Base-by-base conservation (phyloP, 2,329 filamentous ascomycete genomes). In the Chrysoporthe deuterocubensis region DNA sequence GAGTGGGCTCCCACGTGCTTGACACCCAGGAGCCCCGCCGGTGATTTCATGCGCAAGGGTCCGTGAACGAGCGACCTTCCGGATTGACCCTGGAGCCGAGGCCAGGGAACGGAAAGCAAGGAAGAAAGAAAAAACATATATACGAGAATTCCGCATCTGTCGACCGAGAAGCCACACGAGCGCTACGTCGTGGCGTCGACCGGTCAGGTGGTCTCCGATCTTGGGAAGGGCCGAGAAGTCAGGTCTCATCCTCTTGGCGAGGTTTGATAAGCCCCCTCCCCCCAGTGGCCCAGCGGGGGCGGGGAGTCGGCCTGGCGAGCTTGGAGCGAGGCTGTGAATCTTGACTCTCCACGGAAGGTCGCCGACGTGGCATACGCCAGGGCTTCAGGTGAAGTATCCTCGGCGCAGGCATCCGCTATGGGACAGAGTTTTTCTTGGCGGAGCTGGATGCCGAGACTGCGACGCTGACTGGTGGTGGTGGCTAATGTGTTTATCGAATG, bases 41-140 rank as follows among this genome's bases (percentile, higher is more conserved):
- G 5, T 50, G 32, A 37, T n/a, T n/a, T 26, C 60, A 52, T 62
- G 50, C 50, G 26, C 26, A 54, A 32, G 50, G 48, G n/a, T 52
- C 26, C n/a, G 43, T 21, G 40, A 26, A n/a, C 18, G 44, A 40
- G 13, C 50, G 50, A 54, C 50, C 50, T 54, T 54, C 50, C 50
- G 11, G 13, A 54, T 54, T 54, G 50, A 34, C 32, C 2, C 11
- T 54, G 21, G 50, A 54, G 11, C 26, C 11, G 26, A 54, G 50
- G 26, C 21, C 14, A 5, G 40, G 44, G 14, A 57, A 37, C 52
- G 52, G 11, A 4, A 26, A 52, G n/a, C 48, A 21, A 52, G 21
- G n/a, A 21, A 26, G n/a, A 52, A n/a, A 26, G 14, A 46, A 4
- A 13, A 52, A 13, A 50, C n/a, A 21, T 7, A 48, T 8, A n/a